Evolutionary conservation across 164 flowering plant genomes (phyloP).

Genomic region (Cinnamomum micranthum): DNA sequence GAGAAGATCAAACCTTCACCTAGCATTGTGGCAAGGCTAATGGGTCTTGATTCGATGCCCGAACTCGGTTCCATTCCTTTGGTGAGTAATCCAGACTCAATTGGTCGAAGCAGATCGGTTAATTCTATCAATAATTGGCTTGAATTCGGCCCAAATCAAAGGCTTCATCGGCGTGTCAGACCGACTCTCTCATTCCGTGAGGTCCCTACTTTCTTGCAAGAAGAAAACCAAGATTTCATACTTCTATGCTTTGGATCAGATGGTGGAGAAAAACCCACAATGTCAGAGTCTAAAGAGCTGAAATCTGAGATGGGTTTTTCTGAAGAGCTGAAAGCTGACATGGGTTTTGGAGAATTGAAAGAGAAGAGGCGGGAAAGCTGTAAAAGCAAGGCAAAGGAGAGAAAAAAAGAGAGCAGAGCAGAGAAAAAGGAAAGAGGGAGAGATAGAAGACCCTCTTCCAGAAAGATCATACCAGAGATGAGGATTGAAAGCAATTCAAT

Average conservation of each 20-base stretch:
- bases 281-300: constrained; percentile 13
- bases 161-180: constrained; percentile 38
- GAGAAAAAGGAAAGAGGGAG: not conserved
- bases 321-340: constrained; percentile 19
- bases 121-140: constrained; percentile 46
- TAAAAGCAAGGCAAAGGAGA: constrained; percentile 11
- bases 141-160: constrained; percentile 20
- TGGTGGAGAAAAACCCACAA: constrained; percentile 15
- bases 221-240: constrained; percentile 29
- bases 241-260: constrained; percentile 52
- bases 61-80: not conserved
- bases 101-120: constrained; percentile 54
- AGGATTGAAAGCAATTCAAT: not conserved
- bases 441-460: not conserved
- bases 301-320: constrained; percentile 24
- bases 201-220: constrained; percentile 22
- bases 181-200: constrained; percentile 65
- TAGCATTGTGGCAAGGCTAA: constrained; percentile 53
- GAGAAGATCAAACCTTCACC: constrained; percentile 25
- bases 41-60: constrained; percentile 67
- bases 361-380: constrained; percentile 15
- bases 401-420: not conserved
- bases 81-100: constrained; percentile 14
- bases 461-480: not conserved
- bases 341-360: constrained; percentile 32